Evolutionary conservation across 1,284 basidiomycete species (phyloP).

Genomic region (Agroathelia rolfsii): DNA sequence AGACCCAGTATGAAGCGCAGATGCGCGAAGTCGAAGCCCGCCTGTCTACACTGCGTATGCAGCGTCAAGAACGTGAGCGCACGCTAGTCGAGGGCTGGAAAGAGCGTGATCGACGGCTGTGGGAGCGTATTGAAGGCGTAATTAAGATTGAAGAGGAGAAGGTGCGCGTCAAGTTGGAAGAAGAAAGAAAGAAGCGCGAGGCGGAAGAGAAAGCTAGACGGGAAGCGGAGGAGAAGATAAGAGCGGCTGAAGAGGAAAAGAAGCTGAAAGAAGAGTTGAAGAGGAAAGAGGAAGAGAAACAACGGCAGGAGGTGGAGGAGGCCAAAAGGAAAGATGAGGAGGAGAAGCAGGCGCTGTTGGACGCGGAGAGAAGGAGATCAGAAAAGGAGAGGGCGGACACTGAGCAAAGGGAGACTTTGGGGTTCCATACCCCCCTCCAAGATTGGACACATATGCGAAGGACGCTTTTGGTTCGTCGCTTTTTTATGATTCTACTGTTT

Average conservation of each 20-base stretch:
- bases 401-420: constrained; percentile 27
- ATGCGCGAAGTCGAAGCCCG: constrained; percentile 35
- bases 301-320: no score
- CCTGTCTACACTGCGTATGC: constrained; percentile 32
- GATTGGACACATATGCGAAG: constrained; percentile 64
- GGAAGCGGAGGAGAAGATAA: constrained; percentile 22
- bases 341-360: constrained; percentile 27
- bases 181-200: constrained; percentile 35
- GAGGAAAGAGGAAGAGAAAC: constrained; percentile 16
- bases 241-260: constrained; percentile 18
- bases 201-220: constrained; percentile 30
- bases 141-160: constrained; percentile 63
- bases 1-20: constrained; percentile 34
- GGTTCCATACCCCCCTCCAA: constrained; percentile 42
- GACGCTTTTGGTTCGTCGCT: constrained; percentile 57
- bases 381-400: constrained; percentile 26
- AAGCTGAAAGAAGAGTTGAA: constrained; percentile 23
- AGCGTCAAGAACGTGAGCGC: constrained; percentile 37
- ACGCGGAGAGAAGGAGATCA: constrained; percentile 30
- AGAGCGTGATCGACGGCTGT: constrained; percentile 40
- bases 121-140: constrained; percentile 50
- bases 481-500: constrained; percentile 5
- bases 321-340: constrained; percentile 25
- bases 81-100: constrained; percentile 36
- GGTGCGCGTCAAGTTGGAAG: constrained; percentile 37